Conservation (phyloP, 73 alveolate genomes). For the Tetrahymena borealis region DNA sequence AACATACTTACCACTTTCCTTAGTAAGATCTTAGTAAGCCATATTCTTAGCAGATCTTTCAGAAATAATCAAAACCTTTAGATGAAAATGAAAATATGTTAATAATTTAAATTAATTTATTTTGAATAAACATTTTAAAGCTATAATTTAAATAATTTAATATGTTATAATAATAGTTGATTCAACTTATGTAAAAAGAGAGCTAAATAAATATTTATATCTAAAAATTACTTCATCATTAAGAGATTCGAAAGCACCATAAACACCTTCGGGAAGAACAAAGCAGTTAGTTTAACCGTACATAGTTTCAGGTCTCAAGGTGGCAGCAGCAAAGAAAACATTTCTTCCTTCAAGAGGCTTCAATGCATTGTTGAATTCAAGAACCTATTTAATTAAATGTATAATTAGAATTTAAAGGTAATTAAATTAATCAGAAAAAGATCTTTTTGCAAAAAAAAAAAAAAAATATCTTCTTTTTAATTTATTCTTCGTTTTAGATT, state of each 20-base stretch:
- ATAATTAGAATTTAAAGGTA: too few species aligned
- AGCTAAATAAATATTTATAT: background rate
- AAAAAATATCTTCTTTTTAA: too few species aligned
- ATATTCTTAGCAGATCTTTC: slow-evolving; percentile 81
- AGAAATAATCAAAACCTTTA: slow-evolving; percentile 61
- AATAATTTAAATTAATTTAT: too few species aligned
- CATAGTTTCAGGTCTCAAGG: slow-evolving; percentile 98
- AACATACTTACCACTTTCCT: slow-evolving; percentile 46
- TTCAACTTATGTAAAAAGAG: too few species aligned
- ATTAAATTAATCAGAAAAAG: background rate
- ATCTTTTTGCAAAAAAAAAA: too few species aligned
- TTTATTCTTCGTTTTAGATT: too few species aligned
- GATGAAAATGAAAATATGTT: background rate
- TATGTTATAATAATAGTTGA: too few species aligned
- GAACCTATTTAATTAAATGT: too few species aligned
- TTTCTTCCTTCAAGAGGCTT: slow-evolving; percentile 59
- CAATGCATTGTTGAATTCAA: slow-evolving; percentile 30
- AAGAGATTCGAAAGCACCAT: slow-evolving; percentile 85
- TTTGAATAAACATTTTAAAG: too few species aligned
- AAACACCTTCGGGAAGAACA: slow-evolving; percentile 91
- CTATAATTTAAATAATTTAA: too few species aligned
- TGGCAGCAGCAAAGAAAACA: slow-evolving; percentile 93
- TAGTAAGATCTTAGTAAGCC: slow-evolving; percentile 88
- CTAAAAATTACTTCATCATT: slow-evolving; percentile 53
- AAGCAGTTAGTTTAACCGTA: slow-evolving; percentile 96